These are phyloP conservation scores for Seminavis robusta DNA, from an alignment of 108 stramenopile genomes.

Conservation along the genomic window DNA sequence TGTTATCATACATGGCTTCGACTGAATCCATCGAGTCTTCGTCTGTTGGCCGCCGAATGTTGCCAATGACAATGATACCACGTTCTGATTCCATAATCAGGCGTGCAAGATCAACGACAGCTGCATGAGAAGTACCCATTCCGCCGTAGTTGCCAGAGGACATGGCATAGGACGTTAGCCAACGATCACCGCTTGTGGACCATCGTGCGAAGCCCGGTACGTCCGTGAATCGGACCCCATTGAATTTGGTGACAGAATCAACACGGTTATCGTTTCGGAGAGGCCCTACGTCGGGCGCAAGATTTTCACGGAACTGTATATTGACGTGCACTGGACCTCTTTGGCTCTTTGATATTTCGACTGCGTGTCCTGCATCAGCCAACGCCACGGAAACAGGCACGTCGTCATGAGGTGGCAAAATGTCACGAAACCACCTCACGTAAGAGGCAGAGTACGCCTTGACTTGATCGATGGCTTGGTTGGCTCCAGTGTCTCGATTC, in stretches of 20 bases:
- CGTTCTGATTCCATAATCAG: slow-evolving; percentile 56
- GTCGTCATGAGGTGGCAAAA: slow-evolving; percentile 79
- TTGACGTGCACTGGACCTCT: slow-evolving; percentile 92
- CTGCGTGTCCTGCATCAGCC: slow-evolving; percentile 84
- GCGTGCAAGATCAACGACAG: slow-evolving; percentile 31
- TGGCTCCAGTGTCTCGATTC: slow-evolving; percentile 81
- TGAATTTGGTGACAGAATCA: slow-evolving; percentile 57
- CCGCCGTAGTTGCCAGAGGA: slow-evolving; percentile 13
- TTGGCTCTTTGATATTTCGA: slow-evolving; percentile 38
- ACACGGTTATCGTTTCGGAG: slow-evolving; percentile 67
- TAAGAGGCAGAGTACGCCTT: slow-evolving; percentile 76
- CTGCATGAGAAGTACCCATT: no score
- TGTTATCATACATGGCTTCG: slow-evolving; percentile 6
- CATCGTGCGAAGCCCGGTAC: slow-evolving; percentile 67
- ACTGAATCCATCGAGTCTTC: neutral
- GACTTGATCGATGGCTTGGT: slow-evolving; percentile 92
- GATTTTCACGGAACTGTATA: slow-evolving; percentile 90
- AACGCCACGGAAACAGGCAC: slow-evolving; percentile 74
- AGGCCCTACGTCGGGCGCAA: slow-evolving; percentile 86
- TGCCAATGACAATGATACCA: slow-evolving; percentile 81
- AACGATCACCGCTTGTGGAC: slow-evolving; percentile 51
- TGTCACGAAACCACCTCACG: slow-evolving; percentile 84
- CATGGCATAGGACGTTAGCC: slow-evolving; percentile 14
- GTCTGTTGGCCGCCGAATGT: slow-evolving; percentile 30
- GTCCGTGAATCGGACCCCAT: slow-evolving; percentile 66